phyloP scores from a whole-genome alignment of 2,329 filamentous ascomycete species.

The Penicillium verrucosum region DNA sequence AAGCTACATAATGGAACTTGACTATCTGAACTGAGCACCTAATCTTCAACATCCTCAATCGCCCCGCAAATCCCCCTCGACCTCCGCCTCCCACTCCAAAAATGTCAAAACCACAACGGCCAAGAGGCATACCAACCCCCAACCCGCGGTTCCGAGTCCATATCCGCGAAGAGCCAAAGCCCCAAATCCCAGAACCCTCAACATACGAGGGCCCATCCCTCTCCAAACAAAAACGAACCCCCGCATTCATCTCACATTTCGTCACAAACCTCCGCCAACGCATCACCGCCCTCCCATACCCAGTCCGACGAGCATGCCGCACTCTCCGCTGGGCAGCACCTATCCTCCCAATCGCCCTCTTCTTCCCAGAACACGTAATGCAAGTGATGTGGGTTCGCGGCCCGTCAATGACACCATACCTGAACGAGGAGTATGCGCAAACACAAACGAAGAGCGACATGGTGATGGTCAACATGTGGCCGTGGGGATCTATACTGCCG shows the following conservation, averaged over 20 bases:
- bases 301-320: slow-evolving; percentile 27
- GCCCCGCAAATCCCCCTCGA: not conserved
- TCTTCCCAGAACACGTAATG: slow-evolving; percentile 42
- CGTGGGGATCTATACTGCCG: slow-evolving; percentile 52
- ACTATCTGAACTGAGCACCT: not conserved
- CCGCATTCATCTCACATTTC: slow-evolving; percentile 15
- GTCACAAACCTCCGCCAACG: slow-evolving; percentile 27
- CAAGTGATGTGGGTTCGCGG: slow-evolving; percentile 45
- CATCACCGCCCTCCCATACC: slow-evolving; percentile 28
- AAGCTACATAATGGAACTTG: not conserved
- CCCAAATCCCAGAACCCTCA: not conserved
- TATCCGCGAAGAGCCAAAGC: not conserved
- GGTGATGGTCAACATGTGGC: slow-evolving; percentile 44
- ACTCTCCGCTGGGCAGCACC: slow-evolving; percentile 31
- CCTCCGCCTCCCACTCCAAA: not conserved
- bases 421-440: slow-evolving; percentile 63
- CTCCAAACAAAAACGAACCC: slow-evolving; percentile 2
- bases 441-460: slow-evolving; percentile 40
- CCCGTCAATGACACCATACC: slow-evolving; percentile 71
- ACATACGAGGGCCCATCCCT: slow-evolving; percentile 1
- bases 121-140: not conserved
- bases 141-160: slow-evolving; percentile 1
- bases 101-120: slow-evolving; percentile 2
- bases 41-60: not conserved
- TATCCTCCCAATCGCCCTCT: slow-evolving; percentile 37